Base-by-base conservation (phyloP, 176 grass and related monocot species). In the Oryza meridionalis region DNA sequence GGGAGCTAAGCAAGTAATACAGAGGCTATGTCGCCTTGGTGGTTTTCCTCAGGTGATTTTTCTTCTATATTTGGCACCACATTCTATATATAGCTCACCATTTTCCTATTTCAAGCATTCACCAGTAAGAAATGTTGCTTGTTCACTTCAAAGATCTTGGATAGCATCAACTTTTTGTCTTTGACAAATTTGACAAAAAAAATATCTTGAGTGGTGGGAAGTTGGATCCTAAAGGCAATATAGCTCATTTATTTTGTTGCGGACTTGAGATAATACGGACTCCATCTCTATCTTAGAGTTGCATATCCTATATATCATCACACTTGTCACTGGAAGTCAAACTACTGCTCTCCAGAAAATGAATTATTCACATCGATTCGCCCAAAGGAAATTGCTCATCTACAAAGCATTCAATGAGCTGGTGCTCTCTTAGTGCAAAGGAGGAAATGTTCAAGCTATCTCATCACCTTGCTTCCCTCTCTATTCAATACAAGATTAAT, bases 401-500 rank as follows among this genome's bases (percentile, higher is more conserved):
- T 95, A 43, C 92, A 98, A 82, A 92, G 88, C 33, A 93, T 98
- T 69, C 93, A 98, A 89, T 91, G 96, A 65, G 82, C 96, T 8
- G 38, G 38, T 40, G 38, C 38, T 40, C 38, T 40, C 38, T 40
- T 40, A 40, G 7, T 40, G 6, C 38, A 40, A 98, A 86, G 96
- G 95, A 69, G 38, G 96, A 98, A 76, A 98, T 98, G 92, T 89
- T 82, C 31, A 92, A 92, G 65, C 69, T 95, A n/a, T 98, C 96
- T n/a, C 93, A 91, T 13, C 96, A 98, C 80, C 91, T 98, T 24
- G 96, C 93, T 4, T 95, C 96, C 64, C 77, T 98, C 16, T 91
- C 96, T 64, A 86, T 95, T 76, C 96, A 92, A 68, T 93, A 91
- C 7, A 98, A 93, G 80, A 98, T 95, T 69, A 98, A 95, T 85